Evolutionary conservation across 2,329 filamentous ascomycete genomes (phyloP).

Genomic region (Pseudogymnoascus sp.): DNA sequence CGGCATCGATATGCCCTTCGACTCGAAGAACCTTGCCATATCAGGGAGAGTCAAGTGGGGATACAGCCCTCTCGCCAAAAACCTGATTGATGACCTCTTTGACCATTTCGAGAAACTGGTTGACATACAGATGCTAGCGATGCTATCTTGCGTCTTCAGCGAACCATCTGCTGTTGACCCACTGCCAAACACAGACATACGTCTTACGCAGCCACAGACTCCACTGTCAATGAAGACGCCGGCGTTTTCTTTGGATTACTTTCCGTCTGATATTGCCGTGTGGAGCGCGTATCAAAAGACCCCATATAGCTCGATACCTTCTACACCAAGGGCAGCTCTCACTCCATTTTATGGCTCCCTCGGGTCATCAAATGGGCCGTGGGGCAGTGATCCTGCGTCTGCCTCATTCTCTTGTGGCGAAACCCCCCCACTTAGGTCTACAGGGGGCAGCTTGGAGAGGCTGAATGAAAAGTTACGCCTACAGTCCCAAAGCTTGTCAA

Average conservation of each 20-base stretch:
- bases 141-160: slow-evolving; percentile 64
- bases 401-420: slow-evolving; percentile 58
- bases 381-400: slow-evolving; percentile 48
- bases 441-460: slow-evolving; percentile 41
- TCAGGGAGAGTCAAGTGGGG: slow-evolving; percentile 63
- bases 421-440: slow-evolving; percentile 48
- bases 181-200: slow-evolving; percentile 52
- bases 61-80: slow-evolving; percentile 55
- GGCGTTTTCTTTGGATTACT: slow-evolving; percentile 62
- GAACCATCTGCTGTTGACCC: slow-evolving; percentile 51
- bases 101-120: slow-evolving; percentile 55
- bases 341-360: slow-evolving; percentile 53
- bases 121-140: slow-evolving; percentile 65
- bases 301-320: slow-evolving; percentile 48
- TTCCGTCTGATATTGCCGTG: slow-evolving; percentile 50
- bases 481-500: slow-evolving; percentile 48
- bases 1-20: slow-evolving; percentile 42
- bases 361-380: slow-evolving; percentile 49
- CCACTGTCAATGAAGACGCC: slow-evolving; percentile 61
- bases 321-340: slow-evolving; percentile 52
- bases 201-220: slow-evolving; percentile 52
- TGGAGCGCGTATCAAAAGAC: slow-evolving; percentile 49
- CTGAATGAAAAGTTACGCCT: slow-evolving; percentile 39
- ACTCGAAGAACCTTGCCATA: slow-evolving; percentile 33
- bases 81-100: slow-evolving; percentile 58